Evolutionary conservation across 2,329 filamentous ascomycete species (phyloP).

Genomic region (Nannizzia gypsea): DNA sequence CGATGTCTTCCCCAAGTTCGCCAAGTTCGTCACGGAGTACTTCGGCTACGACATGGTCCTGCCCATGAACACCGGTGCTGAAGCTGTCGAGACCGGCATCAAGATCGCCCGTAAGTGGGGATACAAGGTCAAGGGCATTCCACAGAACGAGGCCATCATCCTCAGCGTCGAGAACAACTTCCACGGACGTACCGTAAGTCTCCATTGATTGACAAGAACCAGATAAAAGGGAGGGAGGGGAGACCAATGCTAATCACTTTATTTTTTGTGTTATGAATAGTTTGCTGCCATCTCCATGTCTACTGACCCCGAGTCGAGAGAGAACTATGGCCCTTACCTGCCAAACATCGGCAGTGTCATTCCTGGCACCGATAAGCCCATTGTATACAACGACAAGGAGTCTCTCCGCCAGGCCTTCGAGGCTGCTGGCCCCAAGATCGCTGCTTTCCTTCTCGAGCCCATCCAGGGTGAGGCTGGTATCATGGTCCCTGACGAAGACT

Average conservation of each 20-base stretch:
- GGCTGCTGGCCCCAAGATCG: slow-evolving; percentile 69
- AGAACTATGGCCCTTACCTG: slow-evolving; percentile 94
- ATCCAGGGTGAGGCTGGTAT: slow-evolving; percentile 98
- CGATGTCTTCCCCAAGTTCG: slow-evolving; percentile 93
- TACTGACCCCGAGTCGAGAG: slow-evolving; percentile 84
- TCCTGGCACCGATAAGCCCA: slow-evolving; percentile 63
- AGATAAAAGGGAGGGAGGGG: neutral
- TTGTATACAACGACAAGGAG: slow-evolving; percentile 74
- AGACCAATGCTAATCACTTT: neutral
- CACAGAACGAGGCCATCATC: slow-evolving; percentile 69
- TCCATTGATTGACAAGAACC: neutral
- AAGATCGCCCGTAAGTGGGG: slow-evolving; percentile 97
- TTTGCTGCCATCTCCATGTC: slow-evolving; percentile 95
- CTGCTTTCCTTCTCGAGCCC: slow-evolving; percentile 88
- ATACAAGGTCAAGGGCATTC: slow-evolving; percentile 89
- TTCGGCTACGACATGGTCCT: slow-evolving; percentile 97
- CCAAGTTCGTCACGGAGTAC: slow-evolving; percentile 74
- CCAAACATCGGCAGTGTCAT: slow-evolving; percentile 69
- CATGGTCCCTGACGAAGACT: slow-evolving; percentile 82
- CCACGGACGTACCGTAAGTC: slow-evolving; percentile 78
- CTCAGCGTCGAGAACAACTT: slow-evolving; percentile 87
- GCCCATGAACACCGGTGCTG: slow-evolving; percentile 95
- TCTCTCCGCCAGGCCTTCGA: slow-evolving; percentile 72
- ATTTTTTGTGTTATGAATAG: slow-evolving; percentile 33
- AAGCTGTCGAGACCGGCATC: slow-evolving; percentile 89